Base-by-base conservation (phyloP, 805 yeast genomes). In the Candida succiphila region DNA sequence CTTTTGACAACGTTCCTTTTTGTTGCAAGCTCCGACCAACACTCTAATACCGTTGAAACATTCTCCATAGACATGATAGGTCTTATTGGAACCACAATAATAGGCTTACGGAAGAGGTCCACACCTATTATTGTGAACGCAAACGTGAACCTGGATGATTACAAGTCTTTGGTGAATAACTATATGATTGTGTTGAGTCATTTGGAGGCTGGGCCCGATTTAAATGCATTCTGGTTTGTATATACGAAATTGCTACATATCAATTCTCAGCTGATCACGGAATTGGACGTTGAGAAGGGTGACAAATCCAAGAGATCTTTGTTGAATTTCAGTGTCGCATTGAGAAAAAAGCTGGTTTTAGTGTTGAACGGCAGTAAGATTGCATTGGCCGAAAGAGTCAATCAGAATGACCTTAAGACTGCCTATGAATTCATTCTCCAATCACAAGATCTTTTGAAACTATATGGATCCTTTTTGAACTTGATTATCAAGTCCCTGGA, bases 31-130 rank as follows among this genome's bases (percentile, higher is more conserved):
- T 60, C 63, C 2, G 64, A 63, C 10, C 56, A 53, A 20, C 56
- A 60, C 29, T 31, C 66, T 0, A 56, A 68, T 1, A 37, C 48
- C 10, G 55, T 68, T 6, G 81, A 75, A 38, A 58, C 75, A 0
- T 64, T 63, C 39, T 61, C 72, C 4, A 50, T 83, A 32, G 88
- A 81, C 35, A 44, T 75, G 40, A 53, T 75, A n/a, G 87, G 89
- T 0, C 37, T 56, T 12, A 67, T 79, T 18, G 87, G 83, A 0
- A 63, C 69, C 3, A 61, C 58, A 25, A 62, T 78, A 31, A 45
- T 69, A 17, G 51, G 54, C 5, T 33, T 70, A 13, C 63, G 51
- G 34, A 27, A 33, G 18, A 25, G 31, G 10, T 27, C 30, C 7
- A 18, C 21, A 4, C 8, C 20, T 3, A 19, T 31, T 1, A 32